Evolutionary conservation across 306 rosid species (phyloP).

Genomic region (Inga leiocalycina): DNA sequence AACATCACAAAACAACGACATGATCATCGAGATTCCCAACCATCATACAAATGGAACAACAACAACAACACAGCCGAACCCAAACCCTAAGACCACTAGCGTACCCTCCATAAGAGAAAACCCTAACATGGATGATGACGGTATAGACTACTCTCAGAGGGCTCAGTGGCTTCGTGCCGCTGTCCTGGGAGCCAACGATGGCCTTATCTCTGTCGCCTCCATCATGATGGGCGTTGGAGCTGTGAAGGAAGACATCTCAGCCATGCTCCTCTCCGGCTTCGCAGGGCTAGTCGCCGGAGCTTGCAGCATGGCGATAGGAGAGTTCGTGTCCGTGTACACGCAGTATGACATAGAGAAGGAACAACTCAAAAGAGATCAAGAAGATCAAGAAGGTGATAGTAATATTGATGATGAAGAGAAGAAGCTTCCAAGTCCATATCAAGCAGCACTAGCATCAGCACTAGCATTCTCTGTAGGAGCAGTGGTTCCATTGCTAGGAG

Average conservation of each 20-base stretch:
- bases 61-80: conserved; percentile 34
- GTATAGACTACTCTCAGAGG: conserved; percentile 52
- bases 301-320: conserved; percentile 82
- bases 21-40: conserved; percentile 42
- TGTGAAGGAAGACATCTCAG: conserved; percentile 52
- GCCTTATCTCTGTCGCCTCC: conserved; percentile 66
- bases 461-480: conserved; percentile 68
- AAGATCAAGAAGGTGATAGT: background rate
- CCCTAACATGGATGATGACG: background rate
- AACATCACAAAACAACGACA: conserved; percentile 25
- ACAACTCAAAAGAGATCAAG: conserved; percentile 42
- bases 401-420: background rate
- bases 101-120: background rate
- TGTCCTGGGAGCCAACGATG: conserved; percentile 73
- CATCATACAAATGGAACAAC: conserved; percentile 1
- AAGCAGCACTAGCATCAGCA: conserved; percentile 72
- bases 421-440: conserved; percentile 64
- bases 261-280: conserved; percentile 72
- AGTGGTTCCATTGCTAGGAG: conserved; percentile 61
- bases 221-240: conserved; percentile 79
- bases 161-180: conserved; percentile 80
- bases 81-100: background rate
- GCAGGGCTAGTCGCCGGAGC: conserved; percentile 79
- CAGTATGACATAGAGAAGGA: conserved; percentile 70
- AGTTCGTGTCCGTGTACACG: conserved; percentile 77